Evolutionary conservation across 2,329 filamentous ascomycete genomes (phyloP), one percentile per base, ranked within the genome.

Genomic region (Penicillium palitans): DNA sequence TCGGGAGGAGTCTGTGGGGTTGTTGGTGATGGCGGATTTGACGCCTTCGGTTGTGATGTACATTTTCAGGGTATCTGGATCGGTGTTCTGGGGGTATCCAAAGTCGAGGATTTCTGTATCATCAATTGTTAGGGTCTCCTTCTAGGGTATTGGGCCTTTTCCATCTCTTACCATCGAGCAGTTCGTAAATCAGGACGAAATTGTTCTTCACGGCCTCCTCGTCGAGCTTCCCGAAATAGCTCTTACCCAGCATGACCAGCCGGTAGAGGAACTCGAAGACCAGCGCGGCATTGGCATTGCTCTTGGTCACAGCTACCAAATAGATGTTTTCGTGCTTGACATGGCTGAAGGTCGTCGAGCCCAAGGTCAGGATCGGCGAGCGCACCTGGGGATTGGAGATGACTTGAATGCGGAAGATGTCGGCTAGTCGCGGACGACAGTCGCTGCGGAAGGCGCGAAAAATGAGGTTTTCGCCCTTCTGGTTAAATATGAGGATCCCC

Each of bases 201-300:
- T 99, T 99, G 80, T 97, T 98, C 88, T 99, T 99, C 69, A 99
- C 93, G 57, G 95, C 93, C 80, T 99, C 95, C 82, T 99, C 95
- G 72, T 99, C 95, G 73, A 99, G 96, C 78, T 98, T 98, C 74
- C 90, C 93, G 83, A 99, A 99, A 79, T 99, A 99, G 58, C 92
- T 91, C 79, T 90, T 92, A 42, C 95, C 95, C 64, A 99, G 82
- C 72, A 89, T 85, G 65, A 97, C 90, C 71, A 99, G 81, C 68
- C 93, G 87, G 80, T 98, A 98, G 61, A 99, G 82, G 74, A 99
- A 99, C 80, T 99, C 95, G 72, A 99, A 99, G 25, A 99, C 91
- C 57, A 99, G 85, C 42, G 96, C 96, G 13, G 93, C 93, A 84
- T 99, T 99, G 80, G 93, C 95, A 79, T 99, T 99, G 81, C 93